Evolutionary conservation across 768 basidiomycete species (phyloP).

Genomic region (Boletales sp.): DNA sequence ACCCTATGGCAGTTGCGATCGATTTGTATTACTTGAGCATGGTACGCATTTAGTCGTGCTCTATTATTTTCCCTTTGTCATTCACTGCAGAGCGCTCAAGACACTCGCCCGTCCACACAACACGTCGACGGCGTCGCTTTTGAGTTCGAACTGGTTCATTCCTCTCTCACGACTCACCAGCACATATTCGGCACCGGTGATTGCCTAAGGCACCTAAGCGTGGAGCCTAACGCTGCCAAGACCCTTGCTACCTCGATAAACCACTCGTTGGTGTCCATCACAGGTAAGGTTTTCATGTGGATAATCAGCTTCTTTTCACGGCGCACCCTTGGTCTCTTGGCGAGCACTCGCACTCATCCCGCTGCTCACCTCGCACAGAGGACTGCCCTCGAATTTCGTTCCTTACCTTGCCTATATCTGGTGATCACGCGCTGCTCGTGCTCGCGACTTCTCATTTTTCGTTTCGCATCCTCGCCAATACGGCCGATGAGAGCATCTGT

Average conservation of each 20-base stretch:
- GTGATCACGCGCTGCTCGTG: constrained; percentile 91
- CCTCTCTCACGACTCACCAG: neutral
- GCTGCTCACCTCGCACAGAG: constrained; percentile 53
- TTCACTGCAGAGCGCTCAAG: constrained; percentile 62
- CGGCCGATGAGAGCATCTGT: constrained; percentile 73
- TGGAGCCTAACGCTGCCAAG: constrained; percentile 81
- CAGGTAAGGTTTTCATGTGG: constrained; percentile 50
- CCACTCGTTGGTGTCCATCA: constrained; percentile 92
- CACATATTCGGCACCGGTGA: constrained; percentile 61
- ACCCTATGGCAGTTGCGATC: constrained; percentile 72
- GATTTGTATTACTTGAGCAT: too few relatives aligned
- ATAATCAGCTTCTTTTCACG: neutral
- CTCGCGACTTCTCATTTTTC: constrained; percentile 56
- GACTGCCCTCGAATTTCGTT: constrained; percentile 72
- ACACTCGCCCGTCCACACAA: constrained; percentile 54
- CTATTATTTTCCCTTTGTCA: constrained; percentile 60
- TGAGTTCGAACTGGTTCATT: constrained; percentile 20
- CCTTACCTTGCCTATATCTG: constrained; percentile 83
- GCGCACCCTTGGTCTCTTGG: constrained; percentile 34
- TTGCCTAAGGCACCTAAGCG: constrained; percentile 53
- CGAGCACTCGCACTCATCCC: constrained; percentile 92
- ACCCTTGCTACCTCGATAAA: constrained; percentile 74
- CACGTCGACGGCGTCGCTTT: constrained; percentile 88
- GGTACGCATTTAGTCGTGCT: constrained; percentile 35
- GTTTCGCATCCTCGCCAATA: constrained; percentile 73